Evolutionary conservation across 805 yeast genomes (phyloP), one percentile per base, ranked within the genome.

Genomic region (Myxozyma monticola): DNA sequence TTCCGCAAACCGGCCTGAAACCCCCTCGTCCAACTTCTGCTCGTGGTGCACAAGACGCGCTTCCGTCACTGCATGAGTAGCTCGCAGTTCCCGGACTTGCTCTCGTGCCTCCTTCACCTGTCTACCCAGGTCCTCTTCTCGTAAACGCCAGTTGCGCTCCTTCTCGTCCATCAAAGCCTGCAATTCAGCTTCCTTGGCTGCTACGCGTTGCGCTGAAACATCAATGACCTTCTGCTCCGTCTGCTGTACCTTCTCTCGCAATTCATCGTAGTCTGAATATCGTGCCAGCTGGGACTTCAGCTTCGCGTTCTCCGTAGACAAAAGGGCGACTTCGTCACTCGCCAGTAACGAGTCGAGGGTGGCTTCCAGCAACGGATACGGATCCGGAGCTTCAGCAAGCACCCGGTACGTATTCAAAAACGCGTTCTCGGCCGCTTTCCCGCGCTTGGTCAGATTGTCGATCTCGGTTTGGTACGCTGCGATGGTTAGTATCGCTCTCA

Each of bases 311-410:
- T 85, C 86, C 21, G 71, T 69, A 50, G 75, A 75, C 42, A 85
- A 67, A 8, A 68, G 67, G 2, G 74, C 76, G 5, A 76, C 69
- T 45, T 85, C 88, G 18, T 76, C 71, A 1, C 76, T 72, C 17
- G 78, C 76, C 2, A 76, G 67, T 6, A 84, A 79, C 4, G 87
- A 78, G 42, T 83, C 87, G 24, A 85, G 64, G 1, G 90, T 79
- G 33, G 81, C 76, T 60, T 85, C 85, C 50, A 91, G 70, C 36
- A 90, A 67, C 3, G 96, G 95, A 54, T 77, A 79, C 1, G 98
- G 98, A 69, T 91, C 97, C 0, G 97, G 97, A 0, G 95, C 90
- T 65, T 90, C 96, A 4, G 89, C 87, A 4, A 91, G 70, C 14
- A 80, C 73, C 48, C 87, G 73, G 70, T 91, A 91, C 20, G 87